phyloP scores from a whole-genome alignment of 306 rosid genomes.

The Notholithocarpus densiflorus region DNA sequence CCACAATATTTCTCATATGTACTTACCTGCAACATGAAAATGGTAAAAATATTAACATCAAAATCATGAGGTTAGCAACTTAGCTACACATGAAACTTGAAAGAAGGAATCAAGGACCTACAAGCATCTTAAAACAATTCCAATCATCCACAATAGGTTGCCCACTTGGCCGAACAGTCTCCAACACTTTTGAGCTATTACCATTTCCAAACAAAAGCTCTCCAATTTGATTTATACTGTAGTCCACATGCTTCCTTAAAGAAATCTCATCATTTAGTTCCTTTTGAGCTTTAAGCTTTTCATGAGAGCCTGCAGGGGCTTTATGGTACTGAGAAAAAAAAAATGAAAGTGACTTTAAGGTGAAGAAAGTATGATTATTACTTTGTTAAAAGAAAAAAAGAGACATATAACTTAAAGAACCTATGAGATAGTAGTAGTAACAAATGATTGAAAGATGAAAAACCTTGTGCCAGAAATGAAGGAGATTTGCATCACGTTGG shows the following conservation, averaged over 20 bases:
- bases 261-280: constrained; percentile 22
- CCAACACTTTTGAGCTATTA: constrained; percentile 22
- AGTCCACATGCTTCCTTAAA: constrained; percentile 25
- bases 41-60: not conserved
- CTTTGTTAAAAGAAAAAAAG: too few species aligned
- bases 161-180: constrained; percentile 29
- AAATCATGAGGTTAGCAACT: not conserved
- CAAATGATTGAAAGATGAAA: not conserved
- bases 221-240: constrained; percentile 20
- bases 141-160: constrained; percentile 42
- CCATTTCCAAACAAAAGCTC: constrained; percentile 27
- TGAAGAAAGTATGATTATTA: too few species aligned
- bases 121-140: constrained; percentile 42
- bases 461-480: constrained; percentile 34
- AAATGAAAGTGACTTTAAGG: not conserved
- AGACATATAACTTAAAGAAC: too few species aligned
- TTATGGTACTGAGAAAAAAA: constrained; percentile 19
- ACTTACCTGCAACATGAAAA: constrained; percentile 15
- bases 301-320: constrained; percentile 33
- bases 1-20: constrained; percentile 39
- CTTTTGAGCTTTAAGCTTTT: constrained; percentile 28
- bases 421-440: not conserved
- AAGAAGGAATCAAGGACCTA: not conserved
- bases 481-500: constrained; percentile 37
- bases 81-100: not conserved